Percentiles rank a stretch among this genome's conserved stretches.
phyloP scores from a whole-genome alignment of 345 rosid species.

The Pistacia integerrima region DNA sequence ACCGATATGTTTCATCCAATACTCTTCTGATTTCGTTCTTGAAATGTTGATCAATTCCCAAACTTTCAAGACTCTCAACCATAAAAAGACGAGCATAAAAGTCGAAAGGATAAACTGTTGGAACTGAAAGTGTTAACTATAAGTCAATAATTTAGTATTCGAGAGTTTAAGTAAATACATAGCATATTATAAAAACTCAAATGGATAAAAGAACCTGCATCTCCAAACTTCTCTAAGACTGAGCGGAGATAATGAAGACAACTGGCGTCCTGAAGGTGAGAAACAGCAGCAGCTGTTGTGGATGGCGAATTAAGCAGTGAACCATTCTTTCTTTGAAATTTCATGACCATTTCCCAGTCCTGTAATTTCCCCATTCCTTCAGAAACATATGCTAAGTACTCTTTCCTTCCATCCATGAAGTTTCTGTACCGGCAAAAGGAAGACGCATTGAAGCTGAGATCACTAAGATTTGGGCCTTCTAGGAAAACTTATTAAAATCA shows the following conservation, averaged over 20 bases:
- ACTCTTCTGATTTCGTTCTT: conserved; percentile 46
- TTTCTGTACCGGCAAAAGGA: conserved; percentile 27
- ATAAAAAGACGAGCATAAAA: conserved; percentile 55
- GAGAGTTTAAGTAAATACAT: not conserved
- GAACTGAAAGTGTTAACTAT: conserved; percentile 51
- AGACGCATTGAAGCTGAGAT: conserved; percentile 16
- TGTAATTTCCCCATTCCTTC: conserved; percentile 64
- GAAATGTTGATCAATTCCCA: conserved; percentile 71
- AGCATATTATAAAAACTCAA: not conserved
- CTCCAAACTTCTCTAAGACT: conserved; percentile 57
- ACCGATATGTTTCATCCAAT: conserved; percentile 69
- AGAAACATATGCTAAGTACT: conserved; percentile 61
- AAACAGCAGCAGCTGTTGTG: conserved; percentile 75
- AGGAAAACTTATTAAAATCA: not conserved
- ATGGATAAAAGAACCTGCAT: conserved; percentile 53
- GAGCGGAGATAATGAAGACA: conserved; percentile 66
- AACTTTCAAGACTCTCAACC: conserved; percentile 58
- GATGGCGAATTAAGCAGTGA: conserved; percentile 88
- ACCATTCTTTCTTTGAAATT: conserved; percentile 71
- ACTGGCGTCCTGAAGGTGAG: conserved; percentile 46
- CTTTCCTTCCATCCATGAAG: conserved; percentile 46
- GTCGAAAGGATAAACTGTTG: conserved; percentile 62
- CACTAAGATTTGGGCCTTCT: not conserved
- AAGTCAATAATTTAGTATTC: conserved; percentile 16
- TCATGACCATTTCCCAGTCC: conserved; percentile 67